phyloP scores from a whole-genome alignment of 257 asterid genomes.

The Agastache rugosa region DNA sequence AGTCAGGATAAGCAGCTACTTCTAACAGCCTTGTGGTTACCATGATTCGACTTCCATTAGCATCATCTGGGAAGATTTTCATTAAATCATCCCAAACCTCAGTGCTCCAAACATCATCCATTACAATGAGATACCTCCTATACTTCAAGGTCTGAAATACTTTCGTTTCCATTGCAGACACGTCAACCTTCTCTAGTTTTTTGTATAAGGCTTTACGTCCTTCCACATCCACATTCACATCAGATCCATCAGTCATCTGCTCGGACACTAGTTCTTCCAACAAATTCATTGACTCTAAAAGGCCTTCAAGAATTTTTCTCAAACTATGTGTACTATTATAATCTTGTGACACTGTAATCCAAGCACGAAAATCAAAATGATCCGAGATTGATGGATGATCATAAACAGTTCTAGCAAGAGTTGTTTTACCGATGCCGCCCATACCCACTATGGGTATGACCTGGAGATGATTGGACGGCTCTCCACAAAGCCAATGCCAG shows the following conservation, averaged over 20 bases:
- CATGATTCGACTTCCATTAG: conserved; percentile 15
- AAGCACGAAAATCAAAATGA: background rate
- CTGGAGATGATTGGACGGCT: background rate
- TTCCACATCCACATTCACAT: background rate
- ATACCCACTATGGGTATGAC: background rate
- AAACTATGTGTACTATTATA: background rate
- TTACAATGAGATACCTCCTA: conserved; percentile 2
- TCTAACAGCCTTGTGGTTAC: background rate
- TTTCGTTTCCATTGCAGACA: background rate
- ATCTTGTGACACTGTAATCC: background rate
- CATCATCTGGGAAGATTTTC: background rate
- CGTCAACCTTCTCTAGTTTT: background rate
- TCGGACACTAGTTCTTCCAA: background rate
- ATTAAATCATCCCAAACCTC: background rate
- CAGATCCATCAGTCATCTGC: background rate
- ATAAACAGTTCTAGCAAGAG: background rate
- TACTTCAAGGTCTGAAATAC: background rate
- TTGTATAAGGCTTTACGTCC: too few relatives aligned
- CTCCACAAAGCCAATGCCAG: background rate
- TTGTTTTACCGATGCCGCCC: background rate
- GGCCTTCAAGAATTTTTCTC: background rate
- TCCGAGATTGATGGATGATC: too few relatives aligned
- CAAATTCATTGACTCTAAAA: background rate
- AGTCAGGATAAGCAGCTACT: background rate
- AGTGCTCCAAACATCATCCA: background rate